Evolutionary conservation across 2,329 filamentous ascomycete genomes (phyloP), one percentile per base, ranked within the genome.

Genomic region (Shiraia sp.): DNA sequence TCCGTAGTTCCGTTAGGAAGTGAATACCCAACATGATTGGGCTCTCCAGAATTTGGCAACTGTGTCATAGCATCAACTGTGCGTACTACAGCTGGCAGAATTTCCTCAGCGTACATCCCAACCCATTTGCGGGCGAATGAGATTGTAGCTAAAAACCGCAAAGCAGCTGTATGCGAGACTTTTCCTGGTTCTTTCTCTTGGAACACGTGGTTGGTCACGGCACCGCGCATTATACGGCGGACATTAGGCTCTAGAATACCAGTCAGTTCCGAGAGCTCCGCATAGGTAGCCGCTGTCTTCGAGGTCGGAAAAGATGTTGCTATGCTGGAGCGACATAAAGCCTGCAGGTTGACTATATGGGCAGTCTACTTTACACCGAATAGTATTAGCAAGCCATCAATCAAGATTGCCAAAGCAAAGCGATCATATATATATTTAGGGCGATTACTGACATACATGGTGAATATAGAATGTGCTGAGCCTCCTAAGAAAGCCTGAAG

Each of bases 321-420:
- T n/a, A 45, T 45, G 2, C 36, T 45, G 42, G 36, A 45, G 27
- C 36, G 36, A 23, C 35, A 44, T 13, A 44, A 23, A n/a, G 35
- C 36, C 22, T 44, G 41, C 3, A 36, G 36, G 24, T 30, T 40
- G 10, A 28, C 34, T n/a, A 42, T 24, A 19, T 42, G 33, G 14
- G n/a, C 32, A 10, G 28, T 12, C 40, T 42, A 14, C 27, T 2
- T 10, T 25, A 25, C 13, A 17, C 2, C 23, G 4, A n/a, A 12
- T n/a, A 28, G 5, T 4, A 8, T 2, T 17, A 22, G 6, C 22
- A 24, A 13, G 4, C 25, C 29, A 34, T 13, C 8, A 22, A 5
- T 4, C 8, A 22, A 22, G 8, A 22, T 22, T 8, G 19, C 19
- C 19, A 22, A 5, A 22, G 19, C 19, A 22, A 8, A 22, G 4